Evolutionary conservation across 495 filamentous ascomycete species (phyloP).

Genomic region (Penicillium desertorum): DNA sequence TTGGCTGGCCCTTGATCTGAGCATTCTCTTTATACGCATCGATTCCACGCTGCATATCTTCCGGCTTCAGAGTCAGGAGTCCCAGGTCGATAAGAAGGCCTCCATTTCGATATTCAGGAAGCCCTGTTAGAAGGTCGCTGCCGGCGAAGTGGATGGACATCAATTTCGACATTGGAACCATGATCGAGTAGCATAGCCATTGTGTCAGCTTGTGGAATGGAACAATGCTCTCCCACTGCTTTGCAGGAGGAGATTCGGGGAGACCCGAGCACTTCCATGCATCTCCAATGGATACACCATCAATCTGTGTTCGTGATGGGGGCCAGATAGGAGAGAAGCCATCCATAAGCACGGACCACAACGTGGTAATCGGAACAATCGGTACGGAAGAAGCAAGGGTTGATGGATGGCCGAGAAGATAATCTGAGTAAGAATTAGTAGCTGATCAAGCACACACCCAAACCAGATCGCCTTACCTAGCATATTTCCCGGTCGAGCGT

Average conservation of each 20-base stretch:
- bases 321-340: conserved; percentile 90
- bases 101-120: conserved; percentile 70
- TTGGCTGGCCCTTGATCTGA: conserved; percentile 70
- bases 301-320: conserved; percentile 79
- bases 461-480: conserved; percentile 60
- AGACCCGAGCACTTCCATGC: conserved; percentile 89
- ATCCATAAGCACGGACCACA: conserved; percentile 89
- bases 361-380: conserved; percentile 83
- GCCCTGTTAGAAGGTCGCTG: conserved; percentile 61
- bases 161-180: conserved; percentile 65
- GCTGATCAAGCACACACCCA: conserved; percentile 2
- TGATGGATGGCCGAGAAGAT: conserved; percentile 85
- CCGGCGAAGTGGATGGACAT: conserved; percentile 65
- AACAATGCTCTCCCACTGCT: conserved; percentile 89
- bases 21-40: conserved; percentile 71
- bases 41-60: conserved; percentile 62
- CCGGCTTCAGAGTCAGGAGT: conserved; percentile 58
- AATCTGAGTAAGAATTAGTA: conserved; percentile 56
- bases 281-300: conserved; percentile 86
- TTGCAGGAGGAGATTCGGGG: conserved; percentile 67
- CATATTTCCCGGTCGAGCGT: conserved; percentile 90
- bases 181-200: conserved; percentile 72
- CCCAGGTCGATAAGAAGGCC: conserved; percentile 68
- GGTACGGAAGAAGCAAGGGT: conserved; percentile 84
- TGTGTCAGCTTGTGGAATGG: conserved; percentile 80